phyloP scores from a whole-genome alignment of 306 rosid genomes.

The Trichosanthes truncata region DNA sequence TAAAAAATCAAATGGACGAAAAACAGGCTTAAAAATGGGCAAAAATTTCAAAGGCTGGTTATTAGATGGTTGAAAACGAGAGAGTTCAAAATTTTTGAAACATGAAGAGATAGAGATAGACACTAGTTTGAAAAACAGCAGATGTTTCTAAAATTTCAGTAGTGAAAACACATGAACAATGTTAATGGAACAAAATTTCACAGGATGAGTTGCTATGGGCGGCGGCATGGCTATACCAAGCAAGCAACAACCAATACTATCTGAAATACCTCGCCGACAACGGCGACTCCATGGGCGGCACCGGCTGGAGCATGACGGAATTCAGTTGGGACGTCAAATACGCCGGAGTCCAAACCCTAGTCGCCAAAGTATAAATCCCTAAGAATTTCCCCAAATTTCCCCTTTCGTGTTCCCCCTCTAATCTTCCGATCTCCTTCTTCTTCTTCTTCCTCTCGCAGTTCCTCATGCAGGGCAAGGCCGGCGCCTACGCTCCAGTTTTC shows the following conservation, averaged over 20 bases:
- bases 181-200: too few relatives aligned
- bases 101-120: too few relatives aligned
- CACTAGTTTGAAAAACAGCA: too few relatives aligned
- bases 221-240: constrained; percentile 96
- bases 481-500: constrained; percentile 47
- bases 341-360: constrained; percentile 83
- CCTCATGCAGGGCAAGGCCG: constrained; percentile 81
- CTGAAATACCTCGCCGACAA: constrained; percentile 73
- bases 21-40: too few relatives aligned
- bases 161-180: too few relatives aligned
- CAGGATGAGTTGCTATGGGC: constrained; percentile 98
- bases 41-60: too few relatives aligned
- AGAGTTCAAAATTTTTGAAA: too few relatives aligned
- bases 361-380: constrained; percentile 53
- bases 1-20: too few relatives aligned
- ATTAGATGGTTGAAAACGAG: too few relatives aligned
- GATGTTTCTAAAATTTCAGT: too few relatives aligned
- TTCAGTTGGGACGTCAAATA: constrained; percentile 95
- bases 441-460: constrained; percentile 34
- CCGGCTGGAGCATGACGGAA: constrained; percentile 88
- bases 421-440: neutral
- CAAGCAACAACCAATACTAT: constrained; percentile 61
- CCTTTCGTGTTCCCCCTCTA: fast-evolving
- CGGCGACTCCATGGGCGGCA: constrained; percentile 82
- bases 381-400: neutral